These are phyloP conservation scores for Acephala macrosclerotiorum DNA, from an alignment of 2,329 filamentous ascomycete genomes.

Conservation along the genomic window DNA sequence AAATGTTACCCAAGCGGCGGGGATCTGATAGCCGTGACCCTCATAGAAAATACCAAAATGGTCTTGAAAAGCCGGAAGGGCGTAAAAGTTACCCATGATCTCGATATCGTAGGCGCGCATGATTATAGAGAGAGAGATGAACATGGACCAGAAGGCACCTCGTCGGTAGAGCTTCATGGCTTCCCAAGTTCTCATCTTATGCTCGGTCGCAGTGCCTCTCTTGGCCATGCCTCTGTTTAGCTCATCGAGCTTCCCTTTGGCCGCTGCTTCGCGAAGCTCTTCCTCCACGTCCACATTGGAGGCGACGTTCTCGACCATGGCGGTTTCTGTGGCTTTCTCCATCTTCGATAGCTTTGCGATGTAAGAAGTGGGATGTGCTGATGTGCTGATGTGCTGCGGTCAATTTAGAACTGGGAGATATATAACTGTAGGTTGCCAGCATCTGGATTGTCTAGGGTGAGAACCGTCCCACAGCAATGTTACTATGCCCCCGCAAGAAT, in stretches of 20 bases:
- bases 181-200: constrained; percentile 17
- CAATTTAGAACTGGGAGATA: constrained; percentile 11
- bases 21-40: neutral
- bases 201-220: constrained; percentile 11
- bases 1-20: constrained; percentile 1
- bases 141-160: constrained; percentile 34
- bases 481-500: neutral
- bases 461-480: constrained; percentile 7
- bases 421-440: constrained; percentile 8
- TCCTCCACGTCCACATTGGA: neutral
- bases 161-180: constrained; percentile 69
- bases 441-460: constrained; percentile 8
- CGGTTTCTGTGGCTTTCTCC: constrained; percentile 10
- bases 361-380: constrained; percentile 6
- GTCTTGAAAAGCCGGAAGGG: constrained; percentile 39
- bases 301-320: constrained; percentile 3
- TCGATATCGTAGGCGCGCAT: constrained; percentile 50
- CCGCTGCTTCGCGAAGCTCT: constrained; percentile 2
- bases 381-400: neutral
- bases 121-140: constrained; percentile 33
- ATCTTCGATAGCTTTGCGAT: neutral
- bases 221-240: constrained; percentile 5
- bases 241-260: constrained; percentile 3
- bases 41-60: constrained; percentile 26
- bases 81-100: constrained; percentile 47